Conservation (phyloP, 225 moss, liverwort and hornwort genomes). For the Bryum argenteum region DNA sequence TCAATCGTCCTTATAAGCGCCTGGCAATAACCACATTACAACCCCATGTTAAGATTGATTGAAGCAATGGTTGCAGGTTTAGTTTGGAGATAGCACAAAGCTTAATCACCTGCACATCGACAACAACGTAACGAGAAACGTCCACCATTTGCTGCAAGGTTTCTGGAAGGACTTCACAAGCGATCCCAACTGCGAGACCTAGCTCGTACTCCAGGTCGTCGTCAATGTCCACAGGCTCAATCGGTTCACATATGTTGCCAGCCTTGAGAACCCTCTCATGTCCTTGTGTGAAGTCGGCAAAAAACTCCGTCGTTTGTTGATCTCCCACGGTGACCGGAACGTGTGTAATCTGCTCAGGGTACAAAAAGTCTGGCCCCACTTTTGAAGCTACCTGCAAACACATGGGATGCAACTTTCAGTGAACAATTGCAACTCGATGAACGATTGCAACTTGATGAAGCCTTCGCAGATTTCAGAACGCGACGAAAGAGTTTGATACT, state of each 20-base stretch:
- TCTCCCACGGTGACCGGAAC: conserved; percentile 60
- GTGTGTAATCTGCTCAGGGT: conserved; percentile 61
- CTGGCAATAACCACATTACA: conserved; percentile 24
- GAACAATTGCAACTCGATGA: not conserved
- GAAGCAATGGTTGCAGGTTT: not conserved
- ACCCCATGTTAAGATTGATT: conserved; percentile 9
- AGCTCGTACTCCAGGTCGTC: conserved; percentile 62
- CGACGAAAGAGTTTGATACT: not conserved
- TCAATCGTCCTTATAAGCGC: conserved; percentile 85
- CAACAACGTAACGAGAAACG: conserved; percentile 74
- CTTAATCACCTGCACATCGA: conserved; percentile 73
- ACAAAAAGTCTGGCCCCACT: conserved; percentile 86
- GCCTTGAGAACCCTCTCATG: conserved; percentile 78
- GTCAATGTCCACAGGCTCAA: conserved; percentile 64
- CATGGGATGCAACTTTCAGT: no score
- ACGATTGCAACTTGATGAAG: not conserved
- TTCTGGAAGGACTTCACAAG: conserved; percentile 83
- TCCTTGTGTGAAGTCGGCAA: conserved; percentile 83
- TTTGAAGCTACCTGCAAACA: conserved; percentile 74
- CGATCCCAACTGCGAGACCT: conserved; percentile 89
- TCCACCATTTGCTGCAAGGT: conserved; percentile 77
- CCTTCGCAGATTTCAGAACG: not conserved
- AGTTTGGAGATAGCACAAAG: conserved; percentile 5
- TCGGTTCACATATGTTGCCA: conserved; percentile 85
- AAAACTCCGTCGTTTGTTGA: conserved; percentile 80